Conservation (phyloP, 192 early-diverging fungal genomes). For the Coemansia aciculifera region DNA sequence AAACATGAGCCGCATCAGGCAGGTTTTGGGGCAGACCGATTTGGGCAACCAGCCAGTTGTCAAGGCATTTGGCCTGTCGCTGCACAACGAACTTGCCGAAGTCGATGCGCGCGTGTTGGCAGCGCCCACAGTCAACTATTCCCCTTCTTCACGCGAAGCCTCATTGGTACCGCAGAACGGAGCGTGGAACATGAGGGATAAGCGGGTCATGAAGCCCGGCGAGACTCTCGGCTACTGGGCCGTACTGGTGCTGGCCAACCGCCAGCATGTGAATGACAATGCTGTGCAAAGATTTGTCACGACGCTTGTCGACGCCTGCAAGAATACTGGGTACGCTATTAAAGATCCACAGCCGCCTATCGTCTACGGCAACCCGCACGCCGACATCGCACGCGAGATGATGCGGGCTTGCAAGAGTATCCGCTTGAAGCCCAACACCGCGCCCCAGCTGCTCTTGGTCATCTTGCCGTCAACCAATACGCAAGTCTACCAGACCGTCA, state of each 20-base stretch:
- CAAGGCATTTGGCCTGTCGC: slow-evolving; percentile 70
- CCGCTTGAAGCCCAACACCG: slow-evolving; percentile 56
- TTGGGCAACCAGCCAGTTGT: slow-evolving; percentile 72
- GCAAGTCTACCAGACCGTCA: slow-evolving; percentile 82
- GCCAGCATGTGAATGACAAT: slow-evolving; percentile 53
- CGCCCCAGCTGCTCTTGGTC: slow-evolving; percentile 84
- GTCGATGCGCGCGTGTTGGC: slow-evolving; percentile 79
- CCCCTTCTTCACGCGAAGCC: slow-evolving; percentile 48
- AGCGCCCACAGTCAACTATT: slow-evolving; percentile 75
- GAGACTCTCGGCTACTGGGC: slow-evolving; percentile 57
- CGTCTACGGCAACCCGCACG: slow-evolving; percentile 56
- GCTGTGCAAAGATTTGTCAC: slow-evolving; percentile 73
- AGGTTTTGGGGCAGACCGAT: slow-evolving; percentile 66
- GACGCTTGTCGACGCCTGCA: slow-evolving; percentile 69
- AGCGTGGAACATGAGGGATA: slow-evolving; percentile 86
- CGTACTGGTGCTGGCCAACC: slow-evolving; percentile 74
- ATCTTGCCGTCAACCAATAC: slow-evolving; percentile 79
- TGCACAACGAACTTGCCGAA: slow-evolving; percentile 65
- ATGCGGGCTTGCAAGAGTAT: slow-evolving; percentile 71
- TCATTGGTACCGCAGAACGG: slow-evolving; percentile 65
- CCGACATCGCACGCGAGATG: slow-evolving; percentile 70
- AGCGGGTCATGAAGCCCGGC: slow-evolving; percentile 69
- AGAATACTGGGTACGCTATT: slow-evolving; percentile 70
- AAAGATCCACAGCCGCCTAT: slow-evolving; percentile 51
- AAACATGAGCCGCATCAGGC: slow-evolving; percentile 78